phyloP scores from a whole-genome alignment of 768 basidiomycete species.

The Wakefieldia striispora region DNA sequence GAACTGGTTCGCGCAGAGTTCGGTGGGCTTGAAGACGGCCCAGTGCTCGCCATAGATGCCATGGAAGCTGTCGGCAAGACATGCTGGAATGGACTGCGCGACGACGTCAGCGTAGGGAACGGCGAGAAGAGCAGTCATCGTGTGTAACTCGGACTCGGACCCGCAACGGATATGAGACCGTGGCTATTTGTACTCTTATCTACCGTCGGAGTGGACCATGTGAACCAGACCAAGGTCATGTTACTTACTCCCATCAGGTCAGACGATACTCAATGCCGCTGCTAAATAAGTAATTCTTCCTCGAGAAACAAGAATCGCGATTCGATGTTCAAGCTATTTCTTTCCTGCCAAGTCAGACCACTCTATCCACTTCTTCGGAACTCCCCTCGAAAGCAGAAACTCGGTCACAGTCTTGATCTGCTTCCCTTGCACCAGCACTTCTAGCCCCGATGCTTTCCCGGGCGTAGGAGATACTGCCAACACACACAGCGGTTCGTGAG shows the following conservation, averaged over 20 bases:
- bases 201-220: too few species aligned
- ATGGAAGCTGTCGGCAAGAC: constrained; percentile 50
- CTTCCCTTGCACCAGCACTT: constrained; percentile 85
- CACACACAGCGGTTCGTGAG: not conserved
- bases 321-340: constrained; percentile 35
- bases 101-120: constrained; percentile 21
- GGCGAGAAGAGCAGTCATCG: constrained; percentile 19
- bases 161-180: too few species aligned
- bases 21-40: constrained; percentile 45
- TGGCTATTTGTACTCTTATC: too few species aligned
- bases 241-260: too few species aligned
- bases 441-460: constrained; percentile 56
- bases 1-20: constrained; percentile 37
- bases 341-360: constrained; percentile 43
- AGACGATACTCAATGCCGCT: too few species aligned
- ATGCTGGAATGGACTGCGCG: constrained; percentile 28
- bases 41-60: constrained; percentile 52
- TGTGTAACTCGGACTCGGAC: not conserved
- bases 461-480: constrained; percentile 56
- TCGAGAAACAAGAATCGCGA: too few species aligned
- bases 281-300: too few species aligned
- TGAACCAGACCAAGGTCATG: too few species aligned
- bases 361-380: constrained; percentile 83
- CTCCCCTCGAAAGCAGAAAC: constrained; percentile 63
- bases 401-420: constrained; percentile 67